Evolutionary conservation across 768 basidiomycete genomes (phyloP).

Genomic region (Russula emetica): DNA sequence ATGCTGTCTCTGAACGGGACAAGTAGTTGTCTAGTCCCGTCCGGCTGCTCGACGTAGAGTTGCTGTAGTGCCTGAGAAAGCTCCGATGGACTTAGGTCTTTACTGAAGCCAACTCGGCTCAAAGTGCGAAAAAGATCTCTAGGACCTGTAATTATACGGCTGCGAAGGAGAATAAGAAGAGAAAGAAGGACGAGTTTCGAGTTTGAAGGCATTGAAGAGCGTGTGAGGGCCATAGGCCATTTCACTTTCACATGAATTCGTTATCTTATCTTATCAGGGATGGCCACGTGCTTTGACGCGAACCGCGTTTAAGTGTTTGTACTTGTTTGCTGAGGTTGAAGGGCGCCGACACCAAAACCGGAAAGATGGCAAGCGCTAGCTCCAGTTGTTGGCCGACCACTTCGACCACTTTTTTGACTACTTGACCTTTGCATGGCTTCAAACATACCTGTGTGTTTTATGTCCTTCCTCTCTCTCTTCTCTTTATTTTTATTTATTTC

Average conservation of each 20-base stretch:
- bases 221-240: neutral
- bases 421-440: conserved; percentile 36
- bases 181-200: conserved; percentile 13
- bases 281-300: conserved; percentile 38
- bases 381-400: conserved; percentile 10
- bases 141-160: conserved; percentile 24
- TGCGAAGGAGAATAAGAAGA: conserved; percentile 13
- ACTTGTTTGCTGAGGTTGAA: conserved; percentile 38
- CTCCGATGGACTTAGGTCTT: conserved; percentile 35
- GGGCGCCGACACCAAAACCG: conserved; percentile 30
- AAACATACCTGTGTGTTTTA: conserved; percentile 43
- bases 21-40: conserved; percentile 59
- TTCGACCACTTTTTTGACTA: neutral
- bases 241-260: conserved; percentile 9
- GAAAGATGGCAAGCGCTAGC: conserved; percentile 12
- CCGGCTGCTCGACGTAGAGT: conserved; percentile 55
- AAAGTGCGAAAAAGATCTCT: conserved; percentile 19
- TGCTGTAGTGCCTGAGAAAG: conserved; percentile 50
- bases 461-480: neutral
- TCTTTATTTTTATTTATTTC: neutral
- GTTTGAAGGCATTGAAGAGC: neutral
- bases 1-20: conserved; percentile 62
- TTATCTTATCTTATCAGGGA: conserved; percentile 9
- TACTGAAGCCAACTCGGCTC: neutral
- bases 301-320: conserved; percentile 37